Conservation (phyloP, 1,284 basidiomycete species). For the Apiotrichum gamsii region DNA sequence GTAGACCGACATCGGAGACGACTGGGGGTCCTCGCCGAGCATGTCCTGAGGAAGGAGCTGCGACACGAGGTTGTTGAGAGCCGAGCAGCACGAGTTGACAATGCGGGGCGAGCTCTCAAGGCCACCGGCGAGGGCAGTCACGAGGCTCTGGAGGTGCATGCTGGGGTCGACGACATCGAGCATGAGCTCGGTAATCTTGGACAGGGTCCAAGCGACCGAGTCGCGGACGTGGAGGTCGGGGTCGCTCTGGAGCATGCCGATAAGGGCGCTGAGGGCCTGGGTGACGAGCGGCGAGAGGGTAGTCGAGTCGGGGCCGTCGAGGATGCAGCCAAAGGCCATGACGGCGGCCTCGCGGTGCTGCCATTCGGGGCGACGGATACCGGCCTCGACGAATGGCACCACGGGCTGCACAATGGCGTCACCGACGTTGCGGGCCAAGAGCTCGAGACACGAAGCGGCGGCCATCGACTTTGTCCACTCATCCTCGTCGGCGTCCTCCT, state of each 20-base stretch:
- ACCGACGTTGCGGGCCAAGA: conserved; percentile 83
- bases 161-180: conserved; percentile 83
- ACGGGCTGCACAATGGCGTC: conserved; percentile 87
- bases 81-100: conserved; percentile 92
- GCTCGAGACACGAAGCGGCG: conserved; percentile 83
- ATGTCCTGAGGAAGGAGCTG: conserved; percentile 60
- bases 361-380: conserved; percentile 86
- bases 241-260: conserved; percentile 87
- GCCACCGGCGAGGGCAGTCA: conserved; percentile 76
- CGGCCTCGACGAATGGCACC: conserved; percentile 94
- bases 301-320: conserved; percentile 86
- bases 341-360: conserved; percentile 92
- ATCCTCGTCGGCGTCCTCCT: conserved; percentile 95
- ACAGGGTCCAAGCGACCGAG: conserved; percentile 96
- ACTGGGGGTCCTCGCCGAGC: conserved; percentile 50
- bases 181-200: conserved; percentile 87
- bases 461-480: conserved; percentile 99
- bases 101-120: conserved; percentile 74
- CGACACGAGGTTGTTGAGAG: conserved; percentile 88
- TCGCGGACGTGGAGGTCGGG: conserved; percentile 83
- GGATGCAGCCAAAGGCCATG: conserved; percentile 96
- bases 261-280: conserved; percentile 88
- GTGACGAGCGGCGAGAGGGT: conserved; percentile 77
- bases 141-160: conserved; percentile 74
- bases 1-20: conserved; percentile 71